A percentile compares a stretch with the other conserved stretches of the same genome.
Conservation (phyloP, 2,329 filamentous ascomycete species). For the Phialophora verrucosa region DNA sequence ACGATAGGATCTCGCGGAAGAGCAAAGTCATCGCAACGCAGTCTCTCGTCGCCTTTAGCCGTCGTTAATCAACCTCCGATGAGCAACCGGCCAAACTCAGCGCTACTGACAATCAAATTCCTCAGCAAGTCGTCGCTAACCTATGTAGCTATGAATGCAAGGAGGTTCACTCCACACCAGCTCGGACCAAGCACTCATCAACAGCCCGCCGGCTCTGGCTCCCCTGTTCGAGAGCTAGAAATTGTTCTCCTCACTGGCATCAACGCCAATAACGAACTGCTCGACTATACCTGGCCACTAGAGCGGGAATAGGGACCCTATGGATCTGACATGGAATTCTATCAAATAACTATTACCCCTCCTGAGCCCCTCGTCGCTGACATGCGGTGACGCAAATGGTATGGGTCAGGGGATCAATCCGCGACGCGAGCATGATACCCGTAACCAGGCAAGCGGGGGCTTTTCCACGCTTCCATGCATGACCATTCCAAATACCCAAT, state of each 20-base stretch:
- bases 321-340: not conserved
- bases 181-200: not conserved
- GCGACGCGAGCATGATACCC: conserved; percentile 10
- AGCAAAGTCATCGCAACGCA: not conserved
- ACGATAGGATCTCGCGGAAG: not conserved
- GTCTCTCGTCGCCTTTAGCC: not conserved
- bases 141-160: not conserved
- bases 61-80: not conserved
- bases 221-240: not conserved
- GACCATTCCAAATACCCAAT: conserved; percentile 16
- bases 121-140: not conserved
- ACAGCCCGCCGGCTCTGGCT: not conserved
- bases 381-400: conserved; percentile 1
- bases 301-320: not conserved
- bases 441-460: not conserved
- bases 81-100: not conserved
- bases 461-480: conserved; percentile 1
- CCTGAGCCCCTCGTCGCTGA: conserved; percentile 2
- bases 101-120: not conserved
- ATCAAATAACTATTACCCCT: not conserved
- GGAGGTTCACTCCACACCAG: not conserved
- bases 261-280: not conserved
- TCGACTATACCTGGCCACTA: not conserved
- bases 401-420: conserved; percentile 7
- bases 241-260: not conserved